These are phyloP conservation scores for Melampsora abietis-canadensis DNA, from an alignment of 1,284 basidiomycete genomes.

Conservation along the genomic window DNA sequence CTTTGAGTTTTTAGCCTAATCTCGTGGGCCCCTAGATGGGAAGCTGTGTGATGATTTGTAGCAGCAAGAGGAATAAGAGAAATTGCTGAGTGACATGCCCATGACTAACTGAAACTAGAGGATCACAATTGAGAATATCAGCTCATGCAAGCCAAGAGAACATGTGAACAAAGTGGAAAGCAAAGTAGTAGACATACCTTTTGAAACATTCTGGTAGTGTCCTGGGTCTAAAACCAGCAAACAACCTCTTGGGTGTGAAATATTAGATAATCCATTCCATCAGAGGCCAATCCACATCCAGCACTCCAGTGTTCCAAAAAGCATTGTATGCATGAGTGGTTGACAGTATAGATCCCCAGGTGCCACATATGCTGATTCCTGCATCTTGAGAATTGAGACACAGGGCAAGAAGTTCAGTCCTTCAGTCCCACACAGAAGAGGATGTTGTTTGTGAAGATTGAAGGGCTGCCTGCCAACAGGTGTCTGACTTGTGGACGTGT, in stretches of 20 bases:
- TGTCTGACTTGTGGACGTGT: too few relatives aligned
- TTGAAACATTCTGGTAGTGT: not conserved
- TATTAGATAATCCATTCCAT: not conserved
- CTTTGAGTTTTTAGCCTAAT: too few relatives aligned
- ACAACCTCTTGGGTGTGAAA: not conserved
- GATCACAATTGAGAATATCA: too few relatives aligned
- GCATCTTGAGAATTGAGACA: not conserved
- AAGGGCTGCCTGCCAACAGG: not conserved
- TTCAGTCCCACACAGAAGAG: not conserved
- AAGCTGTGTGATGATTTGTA: too few relatives aligned
- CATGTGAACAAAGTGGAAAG: too few relatives aligned
- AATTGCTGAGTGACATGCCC: too few relatives aligned
- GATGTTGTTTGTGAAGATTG: conserved; percentile 3
- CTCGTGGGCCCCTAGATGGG: too few relatives aligned
- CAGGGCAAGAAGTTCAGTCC: not conserved
- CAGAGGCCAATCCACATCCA: not conserved
- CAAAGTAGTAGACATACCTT: not conserved
- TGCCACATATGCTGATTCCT: not conserved
- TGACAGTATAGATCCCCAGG: not conserved
- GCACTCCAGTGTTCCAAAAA: not conserved
- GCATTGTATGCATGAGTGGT: conserved; percentile 3
- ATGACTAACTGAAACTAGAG: too few relatives aligned
- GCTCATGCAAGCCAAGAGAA: too few relatives aligned
- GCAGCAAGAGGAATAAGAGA: too few relatives aligned
- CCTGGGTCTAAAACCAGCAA: not conserved